Evolutionary conservation across 2,329 filamentous ascomycete species (phyloP), one percentile per base, ranked within the genome.

Genomic region (Botryotinia calthae): DNA sequence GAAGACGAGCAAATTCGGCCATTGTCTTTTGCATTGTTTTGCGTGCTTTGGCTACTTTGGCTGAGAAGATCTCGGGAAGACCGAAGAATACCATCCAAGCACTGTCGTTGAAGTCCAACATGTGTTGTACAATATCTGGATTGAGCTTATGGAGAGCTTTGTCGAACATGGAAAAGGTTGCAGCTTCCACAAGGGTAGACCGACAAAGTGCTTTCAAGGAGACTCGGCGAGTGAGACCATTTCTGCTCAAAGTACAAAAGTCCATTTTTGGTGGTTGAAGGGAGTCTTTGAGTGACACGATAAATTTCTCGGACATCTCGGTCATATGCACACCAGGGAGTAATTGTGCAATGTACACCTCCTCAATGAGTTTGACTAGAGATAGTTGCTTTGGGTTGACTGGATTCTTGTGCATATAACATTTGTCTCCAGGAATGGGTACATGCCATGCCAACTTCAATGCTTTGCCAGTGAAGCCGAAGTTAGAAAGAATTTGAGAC

Each of bases 61-160:
- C 25, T n/a, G 66, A 69, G 7, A 69, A 69, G 18, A 69, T 69
- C 12, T 69, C 66, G 5, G 66, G 66, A 59, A 69, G 66, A n/a
- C 66, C 66, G 20, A 69, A 69, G 66, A 69, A 69, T 9, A 69
- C 66, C 51, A 69, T 69, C 66, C 66, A 59, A 44, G 66, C 66
- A 31, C 40, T 31, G 12, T 69, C 66, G 16, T 69, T 69, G 37
- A 69, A 69, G 25, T 69, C 34, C 12, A 69, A 34, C 66, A 69
- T 69, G 20, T 69, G 58, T 18, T 69, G 34, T 44, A 69, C 66
- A 7, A 69, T 69, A n/a, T 69, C 34, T 40, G 66, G 66, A 34
- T 69, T 69, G 46, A 69, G 66, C 12, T 51, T 37, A 44, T 69
- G 66, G 9, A 69, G 66, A 58, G 66, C 34, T 18, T 59, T 22